Conservation (phyloP, 2,329 filamentous ascomycete genomes). For the Leptosphaerulina australis region DNA sequence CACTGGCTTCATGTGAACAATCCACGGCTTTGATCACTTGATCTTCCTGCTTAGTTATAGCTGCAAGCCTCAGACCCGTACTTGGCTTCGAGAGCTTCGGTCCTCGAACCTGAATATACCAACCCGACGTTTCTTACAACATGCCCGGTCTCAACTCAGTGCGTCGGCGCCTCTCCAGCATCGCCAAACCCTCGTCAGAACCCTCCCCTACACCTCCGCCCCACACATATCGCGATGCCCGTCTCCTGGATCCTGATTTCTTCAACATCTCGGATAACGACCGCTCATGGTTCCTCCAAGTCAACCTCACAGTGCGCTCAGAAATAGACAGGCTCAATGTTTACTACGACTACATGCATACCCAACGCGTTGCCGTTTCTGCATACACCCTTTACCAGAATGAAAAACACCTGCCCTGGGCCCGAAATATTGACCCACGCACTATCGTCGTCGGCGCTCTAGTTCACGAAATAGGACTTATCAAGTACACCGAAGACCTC, state of each 20-base stretch:
- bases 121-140: not conserved
- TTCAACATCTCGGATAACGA: slow-evolving; percentile 18
- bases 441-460: slow-evolving; percentile 69
- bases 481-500: slow-evolving; percentile 65
- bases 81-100: slow-evolving; percentile 6
- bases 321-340: slow-evolving; percentile 75
- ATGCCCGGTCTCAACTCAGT: slow-evolving; percentile 20
- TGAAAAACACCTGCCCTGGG: slow-evolving; percentile 48
- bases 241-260: slow-evolving; percentile 22
- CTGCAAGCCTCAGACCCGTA: not conserved
- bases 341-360: slow-evolving; percentile 84
- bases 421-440: slow-evolving; percentile 54
- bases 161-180: slow-evolving; percentile 17
- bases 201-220: not conserved
- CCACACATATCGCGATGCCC: slow-evolving; percentile 1
- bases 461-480: slow-evolving; percentile 78
- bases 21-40: not conserved
- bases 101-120: slow-evolving; percentile 2
- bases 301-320: slow-evolving; percentile 38
- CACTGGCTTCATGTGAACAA: not conserved
- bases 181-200: slow-evolving; percentile 1
- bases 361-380: slow-evolving; percentile 73
- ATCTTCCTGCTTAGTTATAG: not conserved
- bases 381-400: slow-evolving; percentile 66
- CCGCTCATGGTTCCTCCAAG: slow-evolving; percentile 22